These are phyloP conservation scores for Sonneratia alba DNA, from an alignment of 345 rosid species.

Conservation along the genomic window DNA sequence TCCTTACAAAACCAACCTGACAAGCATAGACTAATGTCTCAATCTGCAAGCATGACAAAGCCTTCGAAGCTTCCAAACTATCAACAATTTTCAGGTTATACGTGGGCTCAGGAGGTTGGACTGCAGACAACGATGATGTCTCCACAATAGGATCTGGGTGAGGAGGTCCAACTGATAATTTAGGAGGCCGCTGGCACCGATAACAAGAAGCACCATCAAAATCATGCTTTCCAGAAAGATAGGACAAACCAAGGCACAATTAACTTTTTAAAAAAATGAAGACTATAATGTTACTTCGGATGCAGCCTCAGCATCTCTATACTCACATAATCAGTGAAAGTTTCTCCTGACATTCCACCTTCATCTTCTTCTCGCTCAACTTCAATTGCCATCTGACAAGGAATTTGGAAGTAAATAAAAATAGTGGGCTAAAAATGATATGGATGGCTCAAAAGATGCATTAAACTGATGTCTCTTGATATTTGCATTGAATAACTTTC, in stretches of 20 bases:
- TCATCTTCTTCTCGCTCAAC: slow-evolving; percentile 99
- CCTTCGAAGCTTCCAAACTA: slow-evolving; percentile 56
- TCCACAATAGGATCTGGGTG: slow-evolving; percentile 98
- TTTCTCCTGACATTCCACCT: slow-evolving; percentile 90
- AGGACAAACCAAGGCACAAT: background rate
- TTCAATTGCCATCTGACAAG: slow-evolving; percentile 73
- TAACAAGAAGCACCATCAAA: background rate
- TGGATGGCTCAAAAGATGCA: background rate
- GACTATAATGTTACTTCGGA: background rate
- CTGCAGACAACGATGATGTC: slow-evolving; percentile 91
- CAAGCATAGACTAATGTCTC: slow-evolving; percentile 96
- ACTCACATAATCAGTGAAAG: slow-evolving; percentile 94
- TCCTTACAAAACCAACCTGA: slow-evolving; percentile 52
- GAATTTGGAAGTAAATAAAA: background rate
- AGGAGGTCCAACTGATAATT: slow-evolving; percentile 83
- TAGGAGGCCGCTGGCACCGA: slow-evolving; percentile 67
- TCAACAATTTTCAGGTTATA: slow-evolving; percentile 68
- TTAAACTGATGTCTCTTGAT: background rate
- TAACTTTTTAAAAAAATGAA: slow-evolving; percentile 5
- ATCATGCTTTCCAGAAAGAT: background rate
- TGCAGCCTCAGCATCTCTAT: slow-evolving; percentile 10
- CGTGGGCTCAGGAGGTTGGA: slow-evolving; percentile 93
- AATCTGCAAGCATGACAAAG: slow-evolving; percentile 95
- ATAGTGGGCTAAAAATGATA: background rate
- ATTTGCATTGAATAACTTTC: background rate